These are phyloP conservation scores for Xylaria bambusicola DNA, from an alignment of 495 filamentous ascomycete species.

Conservation along the genomic window DNA sequence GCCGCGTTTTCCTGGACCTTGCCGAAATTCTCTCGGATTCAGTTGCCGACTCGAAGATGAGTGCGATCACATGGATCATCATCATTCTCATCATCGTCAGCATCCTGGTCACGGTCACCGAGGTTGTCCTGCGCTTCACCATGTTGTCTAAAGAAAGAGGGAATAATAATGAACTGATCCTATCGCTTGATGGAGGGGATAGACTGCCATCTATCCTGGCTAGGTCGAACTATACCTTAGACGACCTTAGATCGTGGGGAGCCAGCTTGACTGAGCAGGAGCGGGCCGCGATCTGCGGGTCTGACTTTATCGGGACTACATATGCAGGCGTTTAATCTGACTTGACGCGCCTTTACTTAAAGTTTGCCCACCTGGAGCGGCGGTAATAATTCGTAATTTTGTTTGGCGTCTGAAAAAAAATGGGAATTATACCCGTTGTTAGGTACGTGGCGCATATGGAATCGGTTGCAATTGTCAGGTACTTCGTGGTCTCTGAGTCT, in stretches of 20 bases:
- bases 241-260: conserved; percentile 40
- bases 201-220: conserved; percentile 21
- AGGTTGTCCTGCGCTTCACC: conserved; percentile 85
- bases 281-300: conserved; percentile 48
- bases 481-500: too few species aligned
- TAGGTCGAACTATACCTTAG: conserved; percentile 42
- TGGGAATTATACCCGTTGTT: background rate
- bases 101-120: conserved; percentile 86
- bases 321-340: conserved; percentile 38
- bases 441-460: background rate
- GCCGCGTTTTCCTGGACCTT: conserved; percentile 93
- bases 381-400: too few species aligned
- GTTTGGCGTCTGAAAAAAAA: background rate
- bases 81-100: conserved; percentile 90
- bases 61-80: conserved; percentile 93
- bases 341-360: background rate
- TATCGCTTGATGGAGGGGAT: conserved; percentile 7
- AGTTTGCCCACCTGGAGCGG: background rate
- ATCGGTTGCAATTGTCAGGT: background rate
- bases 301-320: conserved; percentile 42
- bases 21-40: conserved; percentile 92
- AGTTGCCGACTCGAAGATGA: conserved; percentile 92
- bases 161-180: conserved; percentile 19
- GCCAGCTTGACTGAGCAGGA: conserved; percentile 41
- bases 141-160: conserved; percentile 60